Conservation (phyloP, 176 grass and related monocot species). For the Oryza coarctata region DNA sequence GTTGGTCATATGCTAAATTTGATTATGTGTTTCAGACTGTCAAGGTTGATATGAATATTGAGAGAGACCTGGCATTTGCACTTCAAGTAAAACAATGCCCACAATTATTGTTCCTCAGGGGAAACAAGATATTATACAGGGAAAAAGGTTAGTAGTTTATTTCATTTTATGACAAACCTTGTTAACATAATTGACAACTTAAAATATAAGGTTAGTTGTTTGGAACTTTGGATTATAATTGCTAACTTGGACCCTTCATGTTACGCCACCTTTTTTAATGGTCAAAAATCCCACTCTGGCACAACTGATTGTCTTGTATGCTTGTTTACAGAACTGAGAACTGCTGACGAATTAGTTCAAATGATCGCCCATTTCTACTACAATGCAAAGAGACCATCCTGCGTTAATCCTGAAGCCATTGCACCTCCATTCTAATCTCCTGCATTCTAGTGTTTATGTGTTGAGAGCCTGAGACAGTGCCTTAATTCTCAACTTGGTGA, state of each 20-base stretch:
- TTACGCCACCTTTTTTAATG: not conserved
- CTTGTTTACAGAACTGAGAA: slow-evolving; percentile 59
- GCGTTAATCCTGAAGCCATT: slow-evolving; percentile 59
- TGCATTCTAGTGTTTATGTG: slow-evolving; percentile 4
- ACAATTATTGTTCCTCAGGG: slow-evolving; percentile 82
- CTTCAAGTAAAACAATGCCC: slow-evolving; percentile 87
- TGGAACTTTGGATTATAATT: not conserved
- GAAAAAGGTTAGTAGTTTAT: slow-evolving; percentile 66
- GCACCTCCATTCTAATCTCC: slow-evolving; percentile 40
- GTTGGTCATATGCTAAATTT: slow-evolving; percentile 17
- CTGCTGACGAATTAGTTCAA: slow-evolving; percentile 61
- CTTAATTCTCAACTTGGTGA: not conserved
- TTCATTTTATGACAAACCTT: not conserved
- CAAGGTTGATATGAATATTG: slow-evolving; percentile 92
- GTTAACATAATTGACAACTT: not conserved
- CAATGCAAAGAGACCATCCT: slow-evolving; percentile 86
- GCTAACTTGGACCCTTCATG: not conserved
- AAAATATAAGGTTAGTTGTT: not conserved
- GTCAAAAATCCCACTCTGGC: not conserved
- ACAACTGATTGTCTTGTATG: not conserved
- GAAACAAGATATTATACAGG: slow-evolving; percentile 85
- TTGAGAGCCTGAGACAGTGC: slow-evolving; percentile 8
- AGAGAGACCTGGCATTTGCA: slow-evolving; percentile 80
- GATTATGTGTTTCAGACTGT: slow-evolving; percentile 64
- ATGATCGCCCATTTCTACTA: slow-evolving; percentile 90